phyloP scores from a whole-genome alignment of 2,329 filamentous ascomycete species.

The Fusarium mexicanum region DNA sequence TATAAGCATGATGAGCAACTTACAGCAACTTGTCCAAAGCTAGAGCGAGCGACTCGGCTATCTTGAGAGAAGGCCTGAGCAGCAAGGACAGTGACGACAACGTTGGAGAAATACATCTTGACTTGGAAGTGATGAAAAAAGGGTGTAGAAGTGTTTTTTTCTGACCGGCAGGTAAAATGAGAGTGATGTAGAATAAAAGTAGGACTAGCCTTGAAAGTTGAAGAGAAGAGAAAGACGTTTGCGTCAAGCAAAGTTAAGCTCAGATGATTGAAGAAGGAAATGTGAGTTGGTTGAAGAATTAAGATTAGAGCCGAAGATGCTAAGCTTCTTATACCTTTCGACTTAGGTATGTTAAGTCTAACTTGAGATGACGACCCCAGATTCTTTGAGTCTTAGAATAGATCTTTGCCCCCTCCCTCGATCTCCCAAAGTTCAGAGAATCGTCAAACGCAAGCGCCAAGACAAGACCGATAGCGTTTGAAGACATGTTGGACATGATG shows the following conservation, averaged over 20 bases:
- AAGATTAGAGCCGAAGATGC: background rate
- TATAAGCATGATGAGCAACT: fast-evolving
- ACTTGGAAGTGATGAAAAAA: background rate
- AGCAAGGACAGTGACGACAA: constrained; percentile 13
- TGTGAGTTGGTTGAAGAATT: constrained; percentile 2
- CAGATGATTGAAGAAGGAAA: constrained; percentile 1
- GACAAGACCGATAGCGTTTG: background rate
- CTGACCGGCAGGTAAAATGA: constrained; percentile 16
- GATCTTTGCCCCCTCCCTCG: background rate
- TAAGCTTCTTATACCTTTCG: constrained; percentile 13
- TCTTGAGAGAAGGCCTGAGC: constrained; percentile 19
- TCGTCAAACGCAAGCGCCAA: constrained; percentile 3
- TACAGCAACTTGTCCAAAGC: constrained; percentile 9
- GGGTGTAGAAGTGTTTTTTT: background rate
- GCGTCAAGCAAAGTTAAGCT: constrained; percentile 25
- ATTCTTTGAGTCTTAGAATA: background rate
- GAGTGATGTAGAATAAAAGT: background rate
- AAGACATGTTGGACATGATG: background rate
- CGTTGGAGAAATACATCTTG: constrained; percentile 29
- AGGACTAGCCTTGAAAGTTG: constrained; percentile 13
- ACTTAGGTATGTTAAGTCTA: background rate
- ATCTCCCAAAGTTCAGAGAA: background rate
- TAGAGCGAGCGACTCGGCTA: background rate
- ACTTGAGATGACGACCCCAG: background rate
- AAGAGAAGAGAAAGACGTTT: background rate